Base-by-base conservation (phyloP, 805 yeast species). In the Cyberlindnera galapagoensis region DNA sequence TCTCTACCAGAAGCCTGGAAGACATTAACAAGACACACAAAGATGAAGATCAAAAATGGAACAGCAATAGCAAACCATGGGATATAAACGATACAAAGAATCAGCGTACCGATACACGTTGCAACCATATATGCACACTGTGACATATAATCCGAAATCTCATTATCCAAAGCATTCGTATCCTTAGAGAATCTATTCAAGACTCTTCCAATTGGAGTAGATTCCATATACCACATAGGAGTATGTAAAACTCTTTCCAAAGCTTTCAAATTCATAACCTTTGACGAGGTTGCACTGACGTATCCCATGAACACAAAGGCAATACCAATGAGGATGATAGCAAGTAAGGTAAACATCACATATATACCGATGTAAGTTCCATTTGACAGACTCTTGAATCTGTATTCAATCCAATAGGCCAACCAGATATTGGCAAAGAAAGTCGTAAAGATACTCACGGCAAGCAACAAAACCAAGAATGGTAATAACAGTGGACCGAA, bases 141-240 rank as follows among this genome's bases (percentile, higher is more conserved):
- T 35, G 87, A 64, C 27, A 80, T 42, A 44, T 75, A 77, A 49
- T 80, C 82, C 21, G 71, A 67, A 39, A 84, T 57, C 53, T 80
- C 88, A 51, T 80, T 81, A 51, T 85, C 94, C 52, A 83, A 60
- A 10, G 75, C 74, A 47, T 83, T 90, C 0, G 87, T 78, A 54
- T 84, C 95, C 46, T 80, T 82, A n/a, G 39, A 18, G 22, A 35
- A 35, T 15, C 39, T 16, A 33, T 35, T 35, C 22, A 29, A 9
- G 18, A 34, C 17, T 13, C 33, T 26, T 4, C 96, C 37, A 20
- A 29, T 11, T 6, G 95, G 95, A 0, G 90, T 80, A 7, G 83
- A 72, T 52, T 85, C 94, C 62, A 84, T 71, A 50, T 74, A 85
- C 1, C 76, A 58, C 87, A 84, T 81, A 25, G 94, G 92, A 1